A percentile compares a stretch with the other conserved stretches of the same genome.
phyloP scores from a whole-genome alignment of 164 flowering plant genomes.

The Paratinospora sagittata region DNA sequence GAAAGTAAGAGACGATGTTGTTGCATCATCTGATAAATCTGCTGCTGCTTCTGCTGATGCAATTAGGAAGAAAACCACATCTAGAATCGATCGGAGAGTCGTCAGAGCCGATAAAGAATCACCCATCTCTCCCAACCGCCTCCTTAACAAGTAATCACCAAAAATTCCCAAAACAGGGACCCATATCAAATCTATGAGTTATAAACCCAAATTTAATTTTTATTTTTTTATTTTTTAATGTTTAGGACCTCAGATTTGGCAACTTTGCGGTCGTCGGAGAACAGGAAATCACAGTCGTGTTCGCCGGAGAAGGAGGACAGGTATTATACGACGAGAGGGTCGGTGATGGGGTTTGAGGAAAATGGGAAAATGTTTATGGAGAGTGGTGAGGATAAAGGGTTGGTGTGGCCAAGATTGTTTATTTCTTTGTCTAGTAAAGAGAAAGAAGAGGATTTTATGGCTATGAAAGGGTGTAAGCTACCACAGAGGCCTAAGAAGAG shows the following conservation, averaged over 20 bases:
- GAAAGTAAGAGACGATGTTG: conserved; percentile 36
- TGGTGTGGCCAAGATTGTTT: conserved; percentile 49
- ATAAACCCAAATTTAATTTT: background rate
- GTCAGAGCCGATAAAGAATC: conserved; percentile 28
- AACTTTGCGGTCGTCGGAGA: conserved; percentile 11
- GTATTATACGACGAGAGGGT: conserved; percentile 58
- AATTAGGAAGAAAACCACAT: conserved; percentile 26
- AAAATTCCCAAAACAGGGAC: background rate
- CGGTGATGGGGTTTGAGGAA: conserved; percentile 40
- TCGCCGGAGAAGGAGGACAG: conserved; percentile 66
- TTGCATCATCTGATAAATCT: too few relatives aligned
- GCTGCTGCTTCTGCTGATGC: too few relatives aligned
- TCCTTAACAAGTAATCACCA: conserved; percentile 9
- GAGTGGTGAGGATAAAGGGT: conserved; percentile 19
- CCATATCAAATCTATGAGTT: too few relatives aligned
- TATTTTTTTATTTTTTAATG: background rate
- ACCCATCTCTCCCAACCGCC: conserved; percentile 17
- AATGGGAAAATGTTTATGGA: conserved; percentile 35
- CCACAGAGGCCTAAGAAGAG: conserved; percentile 64
- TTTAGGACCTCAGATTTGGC: conserved; percentile 16
- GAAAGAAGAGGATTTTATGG: conserved; percentile 64
- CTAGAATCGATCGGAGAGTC: conserved; percentile 31
- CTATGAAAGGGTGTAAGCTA: conserved; percentile 62
- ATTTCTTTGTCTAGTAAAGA: conserved; percentile 49
- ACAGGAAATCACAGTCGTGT: conserved; percentile 25